Evolutionary conservation across 768 basidiomycete species (phyloP), one percentile per base, ranked within the genome.

Genomic region (Rhodotorula kratochvilovae): DNA sequence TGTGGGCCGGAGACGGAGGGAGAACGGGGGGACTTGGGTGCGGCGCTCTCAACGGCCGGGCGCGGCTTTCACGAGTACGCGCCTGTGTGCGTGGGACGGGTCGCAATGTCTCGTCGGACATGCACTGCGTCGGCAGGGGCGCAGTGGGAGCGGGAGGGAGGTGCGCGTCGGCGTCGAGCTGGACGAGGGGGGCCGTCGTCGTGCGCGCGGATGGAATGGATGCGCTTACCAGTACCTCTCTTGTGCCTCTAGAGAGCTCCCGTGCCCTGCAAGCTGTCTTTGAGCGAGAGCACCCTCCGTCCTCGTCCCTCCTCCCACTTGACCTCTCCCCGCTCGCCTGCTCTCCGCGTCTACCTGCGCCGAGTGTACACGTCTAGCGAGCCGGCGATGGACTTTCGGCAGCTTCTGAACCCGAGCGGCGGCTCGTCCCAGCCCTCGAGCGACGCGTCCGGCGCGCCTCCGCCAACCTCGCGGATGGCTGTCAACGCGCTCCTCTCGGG

Each of bases 101-200:
- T 61, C 69, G 69, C 69, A 70, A 70, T 70, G 69, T 70, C 69
- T 51, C 63, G 69, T 59, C 69, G 60, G 51, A 70, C 64, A 70
- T 46, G 25, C 46, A 53, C n/a, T 6, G 39, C 29, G 16, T 10
- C 6, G 10, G 19, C n/a, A 31, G 12, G 42, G 23, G 29, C 19
- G 6, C 19, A 17, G 13, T 5, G 12, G 29, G 27, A 21, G 51
- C 29, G 39, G 29, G 53, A 55, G 42, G 53, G n/a, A 27, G 27
- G 5, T 10, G n/a, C 23, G 21, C 39, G 50, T 2, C 1, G 33
- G 19, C 33, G 16, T 21, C 36, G n/a, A 15, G 36, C 50, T 5
- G 39, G 39, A 39, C 8, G 39, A 39, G 13, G 39, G 39, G 39
- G 39, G 39, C 8, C 39, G 39, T 39, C 39, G 39, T 39, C 13